Evolutionary conservation across 2,329 filamentous ascomycete species (phyloP).

Genomic region (Cladosporium sp.): DNA sequence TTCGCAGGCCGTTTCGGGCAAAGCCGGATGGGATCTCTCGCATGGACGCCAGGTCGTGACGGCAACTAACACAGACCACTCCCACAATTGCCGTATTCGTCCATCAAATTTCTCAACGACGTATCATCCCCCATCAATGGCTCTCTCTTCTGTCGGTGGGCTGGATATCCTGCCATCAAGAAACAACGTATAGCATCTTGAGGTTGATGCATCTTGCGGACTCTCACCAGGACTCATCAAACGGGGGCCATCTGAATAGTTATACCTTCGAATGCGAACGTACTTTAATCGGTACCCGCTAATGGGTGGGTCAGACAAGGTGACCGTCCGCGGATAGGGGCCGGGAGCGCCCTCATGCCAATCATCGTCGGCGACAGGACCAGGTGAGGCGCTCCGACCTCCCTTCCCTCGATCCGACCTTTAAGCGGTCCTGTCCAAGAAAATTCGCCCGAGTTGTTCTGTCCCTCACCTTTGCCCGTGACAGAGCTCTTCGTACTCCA

Average conservation of each 20-base stretch:
- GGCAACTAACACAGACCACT: conserved; percentile 15
- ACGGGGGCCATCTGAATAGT: conserved; percentile 5
- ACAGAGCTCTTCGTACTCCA: conserved; percentile 23
- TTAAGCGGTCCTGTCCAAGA: conserved; percentile 23
- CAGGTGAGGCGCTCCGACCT: conserved; percentile 21
- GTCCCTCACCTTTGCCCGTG: conserved; percentile 26
- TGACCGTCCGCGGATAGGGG: conserved; percentile 3
- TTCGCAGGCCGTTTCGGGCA: conserved; percentile 1
- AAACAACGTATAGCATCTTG: background rate
- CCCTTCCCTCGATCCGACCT: conserved; percentile 19
- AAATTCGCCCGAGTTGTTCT: conserved; percentile 21
- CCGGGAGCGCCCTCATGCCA: conserved; percentile 16
- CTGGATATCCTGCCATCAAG: background rate
- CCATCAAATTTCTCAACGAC: conserved; percentile 9
- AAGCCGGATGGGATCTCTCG: conserved; percentile 10
- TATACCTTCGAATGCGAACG: conserved; percentile 10
- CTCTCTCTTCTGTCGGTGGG: background rate
- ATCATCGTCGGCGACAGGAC: conserved; percentile 16
- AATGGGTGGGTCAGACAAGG: conserved; percentile 11
- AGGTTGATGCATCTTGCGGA: background rate
- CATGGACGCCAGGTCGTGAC: conserved; percentile 13
- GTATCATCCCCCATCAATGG: background rate
- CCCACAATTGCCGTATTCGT: conserved; percentile 12
- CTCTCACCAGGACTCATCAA: background rate
- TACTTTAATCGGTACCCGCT: conserved; percentile 5